These are phyloP conservation scores for Pelargonium citronellum DNA, from an alignment of 441 rosid species.

Conservation along the genomic window DNA sequence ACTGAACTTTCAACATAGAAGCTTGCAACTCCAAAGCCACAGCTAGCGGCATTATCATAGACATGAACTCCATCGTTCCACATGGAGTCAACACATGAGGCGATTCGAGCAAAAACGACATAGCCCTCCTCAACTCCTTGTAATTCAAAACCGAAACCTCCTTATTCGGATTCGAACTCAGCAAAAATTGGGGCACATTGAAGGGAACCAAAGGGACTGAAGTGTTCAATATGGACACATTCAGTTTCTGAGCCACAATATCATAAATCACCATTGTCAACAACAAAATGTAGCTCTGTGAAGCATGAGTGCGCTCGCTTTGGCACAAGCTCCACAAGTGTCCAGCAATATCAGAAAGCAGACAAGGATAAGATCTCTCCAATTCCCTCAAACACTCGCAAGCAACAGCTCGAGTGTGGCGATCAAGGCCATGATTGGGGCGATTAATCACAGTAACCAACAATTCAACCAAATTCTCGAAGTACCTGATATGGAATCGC, in stretches of 20 bases:
- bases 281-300: conserved; percentile 64
- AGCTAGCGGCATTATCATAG: conserved; percentile 70
- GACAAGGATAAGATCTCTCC: conserved; percentile 65
- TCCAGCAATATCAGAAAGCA: conserved; percentile 62
- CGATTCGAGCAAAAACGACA: conserved; percentile 80
- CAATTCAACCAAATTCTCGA: conserved; percentile 62
- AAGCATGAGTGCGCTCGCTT: conserved; percentile 85
- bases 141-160: conserved; percentile 41
- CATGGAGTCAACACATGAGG: conserved; percentile 69
- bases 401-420: conserved; percentile 74
- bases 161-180: conserved; percentile 26
- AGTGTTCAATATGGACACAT: conserved; percentile 57
- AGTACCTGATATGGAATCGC: conserved; percentile 28
- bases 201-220: conserved; percentile 78
- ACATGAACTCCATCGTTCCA: conserved; percentile 78
- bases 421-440: conserved; percentile 75
- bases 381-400: conserved; percentile 82
- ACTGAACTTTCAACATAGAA: conserved; percentile 87
- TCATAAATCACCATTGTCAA: conserved; percentile 51
- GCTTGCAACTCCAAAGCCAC: conserved; percentile 71
- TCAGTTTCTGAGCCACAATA: conserved; percentile 46
- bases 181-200: conserved; percentile 48
- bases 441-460: conserved; percentile 64
- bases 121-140: conserved; percentile 77
- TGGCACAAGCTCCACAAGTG: conserved; percentile 87